Base-by-base conservation (phyloP, 805 yeast species). In the Candida endomychidarum region DNA sequence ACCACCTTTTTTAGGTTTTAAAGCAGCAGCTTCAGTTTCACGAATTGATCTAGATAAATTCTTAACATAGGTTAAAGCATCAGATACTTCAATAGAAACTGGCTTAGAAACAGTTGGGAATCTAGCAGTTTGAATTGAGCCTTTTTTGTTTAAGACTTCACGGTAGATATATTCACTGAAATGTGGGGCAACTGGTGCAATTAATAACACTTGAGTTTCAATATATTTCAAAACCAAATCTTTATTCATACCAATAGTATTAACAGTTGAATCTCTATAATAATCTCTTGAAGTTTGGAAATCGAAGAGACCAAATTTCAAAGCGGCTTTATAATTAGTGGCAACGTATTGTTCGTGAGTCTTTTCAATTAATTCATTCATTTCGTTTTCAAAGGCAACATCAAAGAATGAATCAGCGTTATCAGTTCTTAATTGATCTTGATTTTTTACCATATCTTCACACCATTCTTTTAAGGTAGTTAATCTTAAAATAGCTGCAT, bases 131-230 rank as follows among this genome's bases (percentile, higher is more conserved):
- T 90, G 95, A 31, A 87, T 81, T 32, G 95, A 74, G 3, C 72
- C 74, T 33, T 67, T 60, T 51, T 83, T 75, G 30, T 81, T 80
- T 48, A 93, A 72, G 31, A 89, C 72, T 50, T 91, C 98, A 58
- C 84, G 78, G 77, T 86, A 88, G 42, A 91, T 71, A 68, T 80
- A 87, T 53, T 93, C 99, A 49, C 93, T 81, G 63, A 91, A 89
- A 65, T 93, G 99, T 35, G 99, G 98, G 31, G 98, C 95, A 53
- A 93, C 72, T 48, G 99, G 99, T 12, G 95, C 80, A 52, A 93
- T 68, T 60, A 90, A 65, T 53, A 93, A 74, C 14, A 83, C 83
- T 72, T 93, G 99, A 22, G 80, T 69, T 66, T 89, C 96, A 53
- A 93, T 86, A 61, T 88, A 93, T 53, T 83, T 80, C 49, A 79